Evolutionary conservation across 2,329 filamentous ascomycete species (phyloP), one percentile per base, ranked within the genome.

Genomic region (Dichotomopilus funicola): DNA sequence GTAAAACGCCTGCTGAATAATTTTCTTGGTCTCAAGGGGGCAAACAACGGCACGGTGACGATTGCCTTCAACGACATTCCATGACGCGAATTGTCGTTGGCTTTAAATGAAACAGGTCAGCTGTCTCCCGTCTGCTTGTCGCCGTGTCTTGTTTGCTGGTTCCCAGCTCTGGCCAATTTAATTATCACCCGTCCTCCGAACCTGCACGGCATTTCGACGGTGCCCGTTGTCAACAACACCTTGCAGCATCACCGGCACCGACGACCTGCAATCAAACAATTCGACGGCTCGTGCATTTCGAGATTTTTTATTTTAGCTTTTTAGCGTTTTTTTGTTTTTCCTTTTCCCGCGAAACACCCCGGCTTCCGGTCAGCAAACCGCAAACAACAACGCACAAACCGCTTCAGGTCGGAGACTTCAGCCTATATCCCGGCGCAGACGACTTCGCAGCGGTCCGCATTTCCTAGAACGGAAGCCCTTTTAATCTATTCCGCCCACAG

Each of bases 401-500:
- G 34, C 27, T 42, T 27, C 34, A 40, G 44, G 43, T 57, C 44
- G 56, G 52, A 52, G 11, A 52, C 53, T 61, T 64, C 62, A 61
- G 62, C 58, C 63, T 62, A 64, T 63, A 58, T 63, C 57, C 36
- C 46, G 41, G 45, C 50, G 35, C 36, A 55, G 50, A 41, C 35
- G 43, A 50, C 11, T 6, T 48, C 4, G 51, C 36, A 31, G 43
- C 50, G 55, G 49, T 60, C 63, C 63, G 60, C 51, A 56, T 58
- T 65, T 61, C 64, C 63, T 55, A 61, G 51, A 57, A 40, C 36
- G 61, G 62, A 49, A 57, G n/a, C 49, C 40, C 6, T 41, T 51
- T 57, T 55, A 59, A 61, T 60, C 46, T 60, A 60, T 41, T 37
- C 19, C 19, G 19, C 19, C 19, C 34, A 38, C 51, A 35, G 36